phyloP scores from a whole-genome alignment of 2,329 filamentous ascomycete genomes.

The Septoria petroselini region DNA sequence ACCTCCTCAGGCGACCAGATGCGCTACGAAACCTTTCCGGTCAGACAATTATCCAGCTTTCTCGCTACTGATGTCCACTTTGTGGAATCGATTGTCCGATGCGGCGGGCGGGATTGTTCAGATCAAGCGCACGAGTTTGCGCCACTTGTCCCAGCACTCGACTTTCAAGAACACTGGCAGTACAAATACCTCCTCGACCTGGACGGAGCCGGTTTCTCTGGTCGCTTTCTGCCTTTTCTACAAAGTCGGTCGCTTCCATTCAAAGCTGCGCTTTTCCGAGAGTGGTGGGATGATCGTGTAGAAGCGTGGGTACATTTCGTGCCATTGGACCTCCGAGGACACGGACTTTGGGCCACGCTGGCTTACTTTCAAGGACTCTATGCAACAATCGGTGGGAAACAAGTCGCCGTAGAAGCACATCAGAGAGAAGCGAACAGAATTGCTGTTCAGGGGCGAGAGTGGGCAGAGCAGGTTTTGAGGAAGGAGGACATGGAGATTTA shows the following conservation, averaged over 20 bases:
- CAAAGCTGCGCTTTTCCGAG: slow-evolving; percentile 67
- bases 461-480: slow-evolving; percentile 62
- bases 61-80: slow-evolving; percentile 60
- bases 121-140: slow-evolving; percentile 55
- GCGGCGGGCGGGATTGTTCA: slow-evolving; percentile 53
- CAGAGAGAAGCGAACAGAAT: slow-evolving; percentile 57
- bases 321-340: slow-evolving; percentile 69
- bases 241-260: slow-evolving; percentile 67
- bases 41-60: slow-evolving; percentile 53
- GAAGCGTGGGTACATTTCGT: slow-evolving; percentile 78
- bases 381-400: slow-evolving; percentile 38
- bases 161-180: slow-evolving; percentile 59
- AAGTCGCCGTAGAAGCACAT: slow-evolving; percentile 47
- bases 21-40: slow-evolving; percentile 55
- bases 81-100: slow-evolving; percentile 57
- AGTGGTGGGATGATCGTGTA: slow-evolving; percentile 75
- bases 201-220: slow-evolving; percentile 66
- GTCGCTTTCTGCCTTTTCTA: slow-evolving; percentile 63
- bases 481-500: slow-evolving; percentile 78
- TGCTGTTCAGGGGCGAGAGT: slow-evolving; percentile 61
- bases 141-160: slow-evolving; percentile 42
- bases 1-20: slow-evolving; percentile 45
- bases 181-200: slow-evolving; percentile 70
- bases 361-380: slow-evolving; percentile 67
- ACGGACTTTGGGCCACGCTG: slow-evolving; percentile 69